Base-by-base conservation (phyloP, 2,329 filamentous ascomycete species). In the Alternaria triticina region DNA sequence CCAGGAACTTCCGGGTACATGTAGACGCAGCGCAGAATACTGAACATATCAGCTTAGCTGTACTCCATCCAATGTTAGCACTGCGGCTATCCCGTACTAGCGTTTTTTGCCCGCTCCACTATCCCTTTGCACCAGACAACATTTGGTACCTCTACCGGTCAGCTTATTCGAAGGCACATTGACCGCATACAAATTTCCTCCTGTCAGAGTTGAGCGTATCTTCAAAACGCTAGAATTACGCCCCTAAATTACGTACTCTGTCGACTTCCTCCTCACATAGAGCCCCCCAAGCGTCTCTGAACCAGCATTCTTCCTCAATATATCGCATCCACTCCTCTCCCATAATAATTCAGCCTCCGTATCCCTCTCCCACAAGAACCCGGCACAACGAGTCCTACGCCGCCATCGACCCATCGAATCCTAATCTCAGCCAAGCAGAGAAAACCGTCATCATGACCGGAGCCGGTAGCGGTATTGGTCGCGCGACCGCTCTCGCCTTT, bases 381-480 rank as follows among this genome's bases (percentile, higher is more conserved):
- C 68, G 64, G 51, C 67, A 60, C 45, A 66, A 68, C 23, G 62
- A 66, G 27, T 57, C 66, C 1, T 68, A 56, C 20, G 11, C 40
- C 9, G 40, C 17, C n/a, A 23, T 56, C 54, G 25, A 56, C 40
- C 54, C 54, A 20, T n/a, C 40, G 1, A 28, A 46, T 8, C 6
- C 54, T n/a, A 25, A 46, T 22, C 54, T 46, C n/a, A 65, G 55
- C 8, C 61, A 69, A 9, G 28, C 45, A 17, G 64, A 67, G 7
- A 71, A 71, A 36, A 71, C 61, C 2, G 54, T 71, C 13, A 49
- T 71, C 44, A 67, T 69, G 28, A 69, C 67, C 11, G 69, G 67
- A 33, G 70, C 67, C 3, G 82, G 82, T 5, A 81, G 70, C 5
- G 84, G 84, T 7, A 85, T 85, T 27, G 83, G 83, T 27, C 75